A percentile compares a stretch with the other conserved stretches of the same genome.
These are phyloP conservation scores for Sporisorium exsertum DNA, from an alignment of 1,284 basidiomycete genomes.

Conservation along the genomic window DNA sequence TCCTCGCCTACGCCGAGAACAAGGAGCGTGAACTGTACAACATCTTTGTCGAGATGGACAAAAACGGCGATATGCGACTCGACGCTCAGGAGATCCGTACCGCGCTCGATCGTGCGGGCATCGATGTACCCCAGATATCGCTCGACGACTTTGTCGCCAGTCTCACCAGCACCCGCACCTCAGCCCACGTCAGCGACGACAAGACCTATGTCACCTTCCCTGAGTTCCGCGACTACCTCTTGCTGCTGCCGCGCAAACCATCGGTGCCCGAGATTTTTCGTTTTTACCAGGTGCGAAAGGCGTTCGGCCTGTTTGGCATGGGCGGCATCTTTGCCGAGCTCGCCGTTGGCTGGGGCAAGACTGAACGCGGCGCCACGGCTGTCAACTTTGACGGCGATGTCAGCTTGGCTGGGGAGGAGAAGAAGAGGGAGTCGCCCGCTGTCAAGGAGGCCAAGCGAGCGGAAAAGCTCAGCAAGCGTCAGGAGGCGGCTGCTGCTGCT, in stretches of 20 bases:
- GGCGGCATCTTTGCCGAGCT: conserved; percentile 68
- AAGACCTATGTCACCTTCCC: conserved; percentile 64
- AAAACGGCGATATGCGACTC: conserved; percentile 64
- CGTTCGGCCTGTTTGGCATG: conserved; percentile 66
- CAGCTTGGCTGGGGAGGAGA: conserved; percentile 62
- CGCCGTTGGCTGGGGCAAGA: conserved; percentile 62
- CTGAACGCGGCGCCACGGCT: conserved; percentile 61
- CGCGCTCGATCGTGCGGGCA: conserved; percentile 62
- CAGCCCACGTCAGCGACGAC: conserved; percentile 22
- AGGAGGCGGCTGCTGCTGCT: conserved; percentile 40
- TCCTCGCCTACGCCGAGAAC: conserved; percentile 66
- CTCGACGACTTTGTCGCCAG: conserved; percentile 68
- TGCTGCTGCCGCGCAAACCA: conserved; percentile 65
- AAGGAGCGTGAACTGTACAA: conserved; percentile 68
- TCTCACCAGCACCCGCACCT: conserved; percentile 53
- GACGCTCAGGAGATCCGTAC: conserved; percentile 60
- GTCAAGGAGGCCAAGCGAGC: conserved; percentile 55
- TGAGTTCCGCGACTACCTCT: conserved; percentile 67
- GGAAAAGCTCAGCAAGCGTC: conserved; percentile 41
- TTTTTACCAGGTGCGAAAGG: conserved; percentile 68
- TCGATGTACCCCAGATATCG: conserved; percentile 54
- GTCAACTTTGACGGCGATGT: conserved; percentile 68
- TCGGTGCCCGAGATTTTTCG: conserved; percentile 66
- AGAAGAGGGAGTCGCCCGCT: conserved; percentile 47
- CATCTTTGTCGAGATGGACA: conserved; percentile 66